Base-by-base conservation (phyloP, 208 protist genomes). In the Strigomonas culicis region DNA sequence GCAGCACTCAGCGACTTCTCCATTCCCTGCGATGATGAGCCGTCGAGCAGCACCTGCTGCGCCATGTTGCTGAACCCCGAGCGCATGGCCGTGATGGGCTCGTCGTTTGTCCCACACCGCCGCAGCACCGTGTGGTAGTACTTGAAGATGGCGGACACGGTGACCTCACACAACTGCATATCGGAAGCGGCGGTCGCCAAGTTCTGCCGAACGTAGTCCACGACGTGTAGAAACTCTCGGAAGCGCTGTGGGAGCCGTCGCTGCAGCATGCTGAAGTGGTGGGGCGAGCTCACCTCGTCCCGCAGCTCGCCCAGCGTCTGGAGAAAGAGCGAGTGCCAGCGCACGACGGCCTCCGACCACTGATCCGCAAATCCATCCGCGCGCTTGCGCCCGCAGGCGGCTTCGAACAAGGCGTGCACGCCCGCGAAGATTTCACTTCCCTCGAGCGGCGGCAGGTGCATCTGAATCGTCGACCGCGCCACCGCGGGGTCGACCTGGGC, bases 371-470 rank as follows among this genome's bases (percentile, higher is more conserved):
- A 87, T 13, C 55, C 71, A n/a, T 75, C 70, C 19, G 79, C 78
- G 44, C 86, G 84, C 41, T 82, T 80, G 41, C 63, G 66, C 19
- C 57, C 73, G 47, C 84, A 85, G 1, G 75, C 74, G 28, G 59
- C 58, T 24, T 80, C 78, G 68, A 91, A 87, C 43, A 95, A 59
- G 53, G 75, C 66, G 44, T 78, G 65, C 24, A 93, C 57, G 1
- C 80, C 79, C 8, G n/a, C 31, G 11, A 78, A 60, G 21, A 95
- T 63, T 61, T 95, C 89, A 50, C 70, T 51, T 24, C 83, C 85
- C 1, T 80, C 58, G 24, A 95, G 66, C 27, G 52, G 28, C 15
- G 89, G 86, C 62, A 95, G 55, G 32, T 66, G 59, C 50, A 95
- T 75, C 50, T 80, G 58, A 39, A 86, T 74, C 34, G 72, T 84